Conservation (phyloP, 768 basidiomycete species). For the Macrolepiota dolichaula region DNA sequence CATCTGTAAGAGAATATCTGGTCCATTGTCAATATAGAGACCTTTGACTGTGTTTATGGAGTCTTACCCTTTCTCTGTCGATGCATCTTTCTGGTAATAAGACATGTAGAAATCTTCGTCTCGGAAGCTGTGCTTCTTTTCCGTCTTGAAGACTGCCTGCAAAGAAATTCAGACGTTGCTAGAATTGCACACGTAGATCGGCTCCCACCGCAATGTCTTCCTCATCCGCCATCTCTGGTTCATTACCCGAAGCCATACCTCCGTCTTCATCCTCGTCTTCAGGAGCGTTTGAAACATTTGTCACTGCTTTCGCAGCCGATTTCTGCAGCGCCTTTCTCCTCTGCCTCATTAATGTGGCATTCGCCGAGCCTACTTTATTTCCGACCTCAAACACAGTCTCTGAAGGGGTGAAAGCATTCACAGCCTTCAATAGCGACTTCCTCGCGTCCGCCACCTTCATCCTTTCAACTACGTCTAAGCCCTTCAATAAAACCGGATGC, state of each 20-base stretch:
- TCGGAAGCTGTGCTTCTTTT: constrained; percentile 52
- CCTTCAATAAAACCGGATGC: constrained; percentile 67
- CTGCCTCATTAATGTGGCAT: constrained; percentile 82
- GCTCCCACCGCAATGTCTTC: constrained; percentile 65
- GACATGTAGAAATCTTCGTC: constrained; percentile 92
- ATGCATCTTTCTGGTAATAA: constrained; percentile 83
- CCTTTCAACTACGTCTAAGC: constrained; percentile 29
- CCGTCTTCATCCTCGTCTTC: constrained; percentile 34
- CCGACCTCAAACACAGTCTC: constrained; percentile 94
- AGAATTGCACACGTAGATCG: not conserved
- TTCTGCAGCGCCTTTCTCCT: constrained; percentile 74
- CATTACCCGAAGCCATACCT: constrained; percentile 27
- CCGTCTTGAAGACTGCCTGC: constrained; percentile 66
- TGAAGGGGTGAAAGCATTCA: constrained; percentile 77
- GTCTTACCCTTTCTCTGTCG: constrained; percentile 87
- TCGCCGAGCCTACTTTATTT: constrained; percentile 59
- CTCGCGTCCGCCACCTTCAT: constrained; percentile 51
- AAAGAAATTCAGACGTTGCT: not conserved
- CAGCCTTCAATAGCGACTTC: constrained; percentile 64
- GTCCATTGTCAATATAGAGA: constrained; percentile 1
- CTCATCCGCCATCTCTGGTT: constrained; percentile 74
- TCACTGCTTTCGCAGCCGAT: constrained; percentile 48
- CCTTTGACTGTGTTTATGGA: not conserved
- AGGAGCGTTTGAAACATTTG: constrained; percentile 26
- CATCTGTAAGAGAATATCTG: constrained; percentile 88